Evolutionary conservation across 164 flowering plant genomes (phyloP).

Genomic region (Macadamia tetraphylla): DNA sequence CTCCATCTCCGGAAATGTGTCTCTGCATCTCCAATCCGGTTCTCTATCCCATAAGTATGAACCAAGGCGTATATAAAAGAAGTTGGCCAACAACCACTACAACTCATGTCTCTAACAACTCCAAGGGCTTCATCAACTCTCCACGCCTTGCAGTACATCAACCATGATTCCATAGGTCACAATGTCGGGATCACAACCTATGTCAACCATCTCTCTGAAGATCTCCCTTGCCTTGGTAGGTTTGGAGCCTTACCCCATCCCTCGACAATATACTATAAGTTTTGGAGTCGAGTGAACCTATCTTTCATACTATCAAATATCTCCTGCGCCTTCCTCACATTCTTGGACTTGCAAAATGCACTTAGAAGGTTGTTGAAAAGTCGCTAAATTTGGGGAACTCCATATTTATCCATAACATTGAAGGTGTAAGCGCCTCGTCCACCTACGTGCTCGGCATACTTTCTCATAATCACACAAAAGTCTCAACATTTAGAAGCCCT

Average conservation of each 20-base stretch:
- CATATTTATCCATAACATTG: constrained; percentile 77
- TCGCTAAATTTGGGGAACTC: constrained; percentile 56
- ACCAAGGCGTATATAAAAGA: too few relatives aligned
- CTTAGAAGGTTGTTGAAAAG: constrained; percentile 75
- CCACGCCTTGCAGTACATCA: constrained; percentile 78
- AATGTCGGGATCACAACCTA: constrained; percentile 72
- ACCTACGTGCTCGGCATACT: constrained; percentile 73
- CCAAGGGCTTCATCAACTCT: constrained; percentile 62
- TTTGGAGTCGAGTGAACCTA: constrained; percentile 64
- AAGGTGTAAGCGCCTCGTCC: constrained; percentile 81
- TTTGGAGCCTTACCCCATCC: constrained; percentile 89
- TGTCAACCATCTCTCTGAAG: constrained; percentile 63
- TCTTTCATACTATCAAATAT: constrained; percentile 66
- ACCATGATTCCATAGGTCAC: constrained; percentile 93
- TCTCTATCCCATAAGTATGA: too few relatives aligned
- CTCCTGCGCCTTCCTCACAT: constrained; percentile 89
- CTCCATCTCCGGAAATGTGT: constrained; percentile 78
- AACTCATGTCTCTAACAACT: too few relatives aligned
- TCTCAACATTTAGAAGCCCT: constrained; percentile 62
- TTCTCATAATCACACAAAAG: constrained; percentile 85
- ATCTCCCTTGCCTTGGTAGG: constrained; percentile 70
- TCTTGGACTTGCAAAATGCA: constrained; percentile 80
- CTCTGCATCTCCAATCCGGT: constrained; percentile 81
- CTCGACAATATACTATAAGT: constrained; percentile 72
- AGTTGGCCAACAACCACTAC: too few relatives aligned